Base-by-base conservation (phyloP, 768 basidiomycete genomes). In the Trametes villosa region DNA sequence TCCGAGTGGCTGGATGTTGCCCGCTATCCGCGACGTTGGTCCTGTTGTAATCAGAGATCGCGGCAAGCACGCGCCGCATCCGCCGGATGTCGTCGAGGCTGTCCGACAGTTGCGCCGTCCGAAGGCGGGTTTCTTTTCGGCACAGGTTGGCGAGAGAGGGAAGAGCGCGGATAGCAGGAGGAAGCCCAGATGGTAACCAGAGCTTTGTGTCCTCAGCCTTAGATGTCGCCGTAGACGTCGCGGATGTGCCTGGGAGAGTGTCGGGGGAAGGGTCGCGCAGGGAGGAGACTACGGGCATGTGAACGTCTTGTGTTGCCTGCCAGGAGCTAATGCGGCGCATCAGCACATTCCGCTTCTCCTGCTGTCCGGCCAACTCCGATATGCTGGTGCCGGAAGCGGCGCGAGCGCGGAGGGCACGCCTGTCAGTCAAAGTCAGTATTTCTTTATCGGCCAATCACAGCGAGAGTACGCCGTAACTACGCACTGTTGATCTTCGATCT, bases 401-500 rank as follows among this genome's bases (percentile, higher is more conserved):
- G 6, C 38, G 46, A 2, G n/a, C 22, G 0, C 46, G 45, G 4
- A 48, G 41, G 4, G 27, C 41, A 12, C 53, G 53, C n/a, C 53
- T 54, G 29, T 34, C 7, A 13, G 13, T 7, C 8, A 7, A 13
- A 34, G 7, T 13, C 8, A 13, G 13, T 34, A 13, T 7, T 30
- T 22, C 13, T 17, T 6, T 18, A 17, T n/a, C 44, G 5, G 34
- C 29, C 7, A 15, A 12, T 2, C 33, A 24, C 12, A 46, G n/a
- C 18, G 11, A 49, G 9, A 11, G 41, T 9, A 22, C 9, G 40
- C n/a, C n/a, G n/a, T n/a, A 20, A 9, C n/a, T 18, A 66, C 70
- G 18, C 41, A 72, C 71, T 72, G 71, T 24, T 65, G 51, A 4
- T 71, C 67, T 46, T 71, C 67, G 1, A 72, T 20, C 13, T 71